Base-by-base conservation (phyloP, 495 filamentous ascomycete genomes). In the Parathielavia hyrcaniae region DNA sequence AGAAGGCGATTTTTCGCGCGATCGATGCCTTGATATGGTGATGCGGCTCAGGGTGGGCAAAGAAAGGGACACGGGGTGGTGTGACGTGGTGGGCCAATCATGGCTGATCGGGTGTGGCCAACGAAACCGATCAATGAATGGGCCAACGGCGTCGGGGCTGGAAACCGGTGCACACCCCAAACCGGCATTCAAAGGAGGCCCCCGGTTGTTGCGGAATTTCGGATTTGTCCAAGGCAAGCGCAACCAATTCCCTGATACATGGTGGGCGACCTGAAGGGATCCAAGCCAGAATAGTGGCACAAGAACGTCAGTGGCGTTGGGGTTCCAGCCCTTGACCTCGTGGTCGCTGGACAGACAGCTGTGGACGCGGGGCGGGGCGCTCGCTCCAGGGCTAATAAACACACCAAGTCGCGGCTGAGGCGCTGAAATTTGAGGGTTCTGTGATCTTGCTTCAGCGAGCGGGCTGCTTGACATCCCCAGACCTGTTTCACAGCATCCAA, bases 51-150 rank as follows among this genome's bases (percentile, higher is more conserved):
- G 32, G 55, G 38, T 13, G 17, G 23, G 20, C 19, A 41, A 61
- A 51, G 55, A 55, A 58, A 60, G 50, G 54, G 51, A 57, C 54
- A 50, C 57, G 56, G 56, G 52, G 47, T 49, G n/a, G 39, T 53
- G 54, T 49, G 53, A 49, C 58, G 5, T 12, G 26, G 36, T 3
- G 5, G 59, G 53, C 66, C 63, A 68, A 68, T 66, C 60, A 59
- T 46, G 41, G 50, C 7, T 23, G 12, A 19, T 32, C 43, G 55
- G 50, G 14, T 41, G 36, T 34, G 47, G 19, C 34, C 58, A 55
- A 19, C 57, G 51, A 64, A 68, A 68, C 66, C 66, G 66, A 68
- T 68, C 39, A 66, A 59, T 12, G 36, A 62, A 47, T 35, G 35
- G 60, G 59, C 61, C 66, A 64, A 64, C 61, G 46, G 41, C 55